Conservation (phyloP, 345 rosid species). For the Eucalyptus globulus region DNA sequence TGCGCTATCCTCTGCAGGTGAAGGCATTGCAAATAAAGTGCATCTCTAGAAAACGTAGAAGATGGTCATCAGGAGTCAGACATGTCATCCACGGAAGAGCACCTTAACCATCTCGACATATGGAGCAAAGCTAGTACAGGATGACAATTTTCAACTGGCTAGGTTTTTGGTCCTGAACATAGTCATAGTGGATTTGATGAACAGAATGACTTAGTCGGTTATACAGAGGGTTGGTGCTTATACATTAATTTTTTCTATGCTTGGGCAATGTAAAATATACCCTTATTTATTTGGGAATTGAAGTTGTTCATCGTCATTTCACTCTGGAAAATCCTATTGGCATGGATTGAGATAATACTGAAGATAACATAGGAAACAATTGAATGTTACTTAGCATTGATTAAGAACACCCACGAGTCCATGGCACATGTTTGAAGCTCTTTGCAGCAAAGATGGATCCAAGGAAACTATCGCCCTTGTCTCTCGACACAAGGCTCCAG, state of each 20-base stretch:
- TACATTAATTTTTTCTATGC: too few species aligned
- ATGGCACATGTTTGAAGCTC: background rate
- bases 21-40: background rate
- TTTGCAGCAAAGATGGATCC: constrained; percentile 22
- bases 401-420: background rate
- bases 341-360: background rate
- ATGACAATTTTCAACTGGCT: background rate
- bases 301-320: background rate
- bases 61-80: background rate
- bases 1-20: background rate
- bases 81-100: background rate
- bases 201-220: background rate
- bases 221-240: too few species aligned
- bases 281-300: too few species aligned
- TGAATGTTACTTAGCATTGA: background rate
- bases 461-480: constrained; percentile 38
- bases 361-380: background rate
- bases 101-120: background rate
- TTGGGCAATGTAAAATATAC: too few species aligned
- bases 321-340: background rate
- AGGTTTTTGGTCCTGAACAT: background rate
- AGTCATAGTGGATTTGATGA: background rate
- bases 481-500: constrained; percentile 42
- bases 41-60: background rate
- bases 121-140: background rate